Conservation (phyloP, 2,329 filamentous ascomycete genomes). For the Cladosporium cucumerinum region DNA sequence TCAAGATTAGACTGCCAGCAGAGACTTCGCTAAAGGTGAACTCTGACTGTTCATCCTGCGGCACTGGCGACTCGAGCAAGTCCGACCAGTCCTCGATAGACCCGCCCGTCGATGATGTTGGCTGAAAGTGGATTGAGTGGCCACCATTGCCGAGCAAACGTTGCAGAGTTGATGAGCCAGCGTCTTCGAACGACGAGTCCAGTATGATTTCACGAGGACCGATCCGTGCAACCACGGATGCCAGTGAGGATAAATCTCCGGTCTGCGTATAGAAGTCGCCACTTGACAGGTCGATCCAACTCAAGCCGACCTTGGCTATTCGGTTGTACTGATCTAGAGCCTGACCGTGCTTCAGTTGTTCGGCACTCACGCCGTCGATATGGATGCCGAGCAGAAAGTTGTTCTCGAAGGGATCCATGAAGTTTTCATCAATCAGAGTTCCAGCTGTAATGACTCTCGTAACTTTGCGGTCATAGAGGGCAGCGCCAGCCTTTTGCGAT, state of each 20-base stretch:
- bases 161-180: conserved; percentile 35
- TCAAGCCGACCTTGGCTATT: conserved; percentile 62
- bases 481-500: conserved; percentile 67
- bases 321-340: conserved; percentile 25
- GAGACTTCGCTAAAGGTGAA: conserved; percentile 69
- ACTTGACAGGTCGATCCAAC: conserved; percentile 94
- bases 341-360: conserved; percentile 12
- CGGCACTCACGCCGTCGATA: conserved; percentile 38
- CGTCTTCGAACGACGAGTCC: conserved; percentile 52
- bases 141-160: conserved; percentile 41
- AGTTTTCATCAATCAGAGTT: conserved; percentile 94
- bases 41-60: conserved; percentile 47
- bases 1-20: conserved; percentile 76
- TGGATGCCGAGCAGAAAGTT: conserved; percentile 88
- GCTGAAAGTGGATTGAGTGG: conserved; percentile 67
- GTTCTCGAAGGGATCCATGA: conserved; percentile 90
- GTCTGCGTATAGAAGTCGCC: conserved; percentile 88
- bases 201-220: conserved; percentile 81
- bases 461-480: conserved; percentile 81
- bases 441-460: conserved; percentile 88
- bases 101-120: conserved; percentile 43
- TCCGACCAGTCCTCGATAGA: conserved; percentile 58
- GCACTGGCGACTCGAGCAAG: conserved; percentile 72
- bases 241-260: conserved; percentile 65
- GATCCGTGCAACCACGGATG: conserved; percentile 80